These are phyloP conservation scores for Protomyces arabidopsidicola DNA, from an alignment of 1,139 yeast species.

Conservation along the genomic window DNA sequence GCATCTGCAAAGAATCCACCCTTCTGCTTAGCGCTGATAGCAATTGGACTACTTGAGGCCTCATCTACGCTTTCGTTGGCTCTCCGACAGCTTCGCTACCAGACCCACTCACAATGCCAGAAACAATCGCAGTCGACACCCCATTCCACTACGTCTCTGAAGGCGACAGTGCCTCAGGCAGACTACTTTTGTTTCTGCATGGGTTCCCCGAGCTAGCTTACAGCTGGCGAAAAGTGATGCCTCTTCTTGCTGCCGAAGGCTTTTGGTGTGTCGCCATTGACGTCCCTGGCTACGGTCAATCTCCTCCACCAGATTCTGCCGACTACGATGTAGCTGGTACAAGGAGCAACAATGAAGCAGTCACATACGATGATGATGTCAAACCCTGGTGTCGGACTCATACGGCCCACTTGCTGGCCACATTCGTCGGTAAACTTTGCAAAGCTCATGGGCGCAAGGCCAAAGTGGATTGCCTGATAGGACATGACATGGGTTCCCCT, in stretches of 20 bases:
- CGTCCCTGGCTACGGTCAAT: slow-evolving; percentile 16
- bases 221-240: slow-evolving; percentile 21
- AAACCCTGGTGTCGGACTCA: neutral
- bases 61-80: no score
- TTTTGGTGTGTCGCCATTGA: slow-evolving; percentile 17
- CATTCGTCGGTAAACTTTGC: neutral
- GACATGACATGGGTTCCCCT: slow-evolving; percentile 23
- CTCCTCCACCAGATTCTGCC: neutral
- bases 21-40: no score
- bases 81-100: no score
- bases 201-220: slow-evolving; percentile 23
- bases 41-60: no score
- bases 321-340: neutral
- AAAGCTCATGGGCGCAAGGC: neutral
- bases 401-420: neutral
- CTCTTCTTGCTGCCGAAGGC: slow-evolving; percentile 7
- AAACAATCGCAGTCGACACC: neutral
- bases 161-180: neutral
- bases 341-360: neutral
- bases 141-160: neutral
- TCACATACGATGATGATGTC: slow-evolving; percentile 1
- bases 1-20: no score
- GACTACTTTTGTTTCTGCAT: slow-evolving; percentile 11
- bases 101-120: no score
- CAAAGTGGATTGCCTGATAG: slow-evolving; percentile 3